Evolutionary conservation across 1,284 basidiomycete species (phyloP).

Genomic region (Austroboletus niveus): DNA sequence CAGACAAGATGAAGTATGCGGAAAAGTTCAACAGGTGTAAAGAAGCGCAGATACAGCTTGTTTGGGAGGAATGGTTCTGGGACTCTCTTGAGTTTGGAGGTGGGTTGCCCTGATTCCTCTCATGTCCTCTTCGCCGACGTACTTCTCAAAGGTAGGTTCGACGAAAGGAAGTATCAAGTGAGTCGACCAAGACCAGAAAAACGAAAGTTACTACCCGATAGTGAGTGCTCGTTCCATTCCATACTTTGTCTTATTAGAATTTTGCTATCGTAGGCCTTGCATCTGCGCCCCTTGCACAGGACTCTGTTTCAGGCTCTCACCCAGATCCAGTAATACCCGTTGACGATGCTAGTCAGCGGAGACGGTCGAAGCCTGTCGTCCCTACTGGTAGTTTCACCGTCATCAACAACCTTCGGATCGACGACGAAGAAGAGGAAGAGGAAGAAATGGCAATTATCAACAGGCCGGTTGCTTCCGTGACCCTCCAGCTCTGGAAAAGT

Average conservation of each 20-base stretch:
- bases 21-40: conserved; percentile 63
- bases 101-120: conserved; percentile 20
- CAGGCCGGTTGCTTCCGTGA: conserved; percentile 55
- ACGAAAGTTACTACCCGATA: conserved; percentile 38
- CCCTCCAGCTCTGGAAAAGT: conserved; percentile 64
- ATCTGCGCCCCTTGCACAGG: conserved; percentile 12
- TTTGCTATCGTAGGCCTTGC: conserved; percentile 9
- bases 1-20: conserved; percentile 70
- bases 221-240: conserved; percentile 23
- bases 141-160: conserved; percentile 38
- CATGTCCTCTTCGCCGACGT: background rate
- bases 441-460: conserved; percentile 51
- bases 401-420: conserved; percentile 17
- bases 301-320: conserved; percentile 16
- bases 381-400: conserved; percentile 24
- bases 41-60: conserved; percentile 64
- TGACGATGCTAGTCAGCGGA: conserved; percentile 3
- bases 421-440: conserved; percentile 28
- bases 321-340: conserved; percentile 10
- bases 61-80: conserved; percentile 89
- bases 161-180: conserved; percentile 58
- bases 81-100: conserved; percentile 72
- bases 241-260: conserved; percentile 6
- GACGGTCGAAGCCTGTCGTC: conserved; percentile 2
- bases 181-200: conserved; percentile 53